Base-by-base conservation (phyloP, 2,329 filamentous ascomycete genomes). In the Graphiopsis chlorocephala region DNA sequence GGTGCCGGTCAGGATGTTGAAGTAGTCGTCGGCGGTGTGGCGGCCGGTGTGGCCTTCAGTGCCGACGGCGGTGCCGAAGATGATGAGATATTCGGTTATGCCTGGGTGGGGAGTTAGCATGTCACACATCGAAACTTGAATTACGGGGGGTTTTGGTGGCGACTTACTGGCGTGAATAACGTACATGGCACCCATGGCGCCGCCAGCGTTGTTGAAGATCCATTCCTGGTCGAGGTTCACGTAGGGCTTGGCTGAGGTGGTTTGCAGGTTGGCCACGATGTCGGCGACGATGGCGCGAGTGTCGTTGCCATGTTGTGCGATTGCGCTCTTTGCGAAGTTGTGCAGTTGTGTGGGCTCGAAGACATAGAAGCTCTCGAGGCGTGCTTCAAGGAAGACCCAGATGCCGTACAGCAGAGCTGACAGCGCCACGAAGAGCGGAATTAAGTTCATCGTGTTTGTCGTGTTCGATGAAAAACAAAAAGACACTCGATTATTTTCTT, bases 1-100 rank as follows among this genome's bases (percentile, higher is more conserved):
- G 72, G 88, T 87, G 72, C 93, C 93, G 35, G 83, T 82, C 33
- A 97, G 84, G 82, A 97, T 96, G 83, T 93, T 87, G 84, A 97
- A 97, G 84, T 95, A 97, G 83, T 97, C 93, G 79, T 96, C 91
- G 17, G 92, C 92, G 14, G 92, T 94, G 84, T 96, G 93, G 59
- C 92, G 90, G 68, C 93, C 93, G 1, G 87, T 87, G 83, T 96
- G 92, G 67, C 93, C 93, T 79, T 96, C 92, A 14, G 93, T 96
- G 72, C 92, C 92, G 70, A 93, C 80, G 11, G 91, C 85, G 1
- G 90, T 91, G 76, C 91, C 92, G 77, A 95, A 96, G 79, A 96
- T 88, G 77, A 96, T 95, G 70, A 96, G 82, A 80, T 96, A 96
- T 78, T 97, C 93, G 23, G 92, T 96, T 67, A 97, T 83, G 74